These are phyloP conservation scores for Biscogniauxia marginata DNA, from an alignment of 2,329 filamentous ascomycete species.

Conservation along the genomic window DNA sequence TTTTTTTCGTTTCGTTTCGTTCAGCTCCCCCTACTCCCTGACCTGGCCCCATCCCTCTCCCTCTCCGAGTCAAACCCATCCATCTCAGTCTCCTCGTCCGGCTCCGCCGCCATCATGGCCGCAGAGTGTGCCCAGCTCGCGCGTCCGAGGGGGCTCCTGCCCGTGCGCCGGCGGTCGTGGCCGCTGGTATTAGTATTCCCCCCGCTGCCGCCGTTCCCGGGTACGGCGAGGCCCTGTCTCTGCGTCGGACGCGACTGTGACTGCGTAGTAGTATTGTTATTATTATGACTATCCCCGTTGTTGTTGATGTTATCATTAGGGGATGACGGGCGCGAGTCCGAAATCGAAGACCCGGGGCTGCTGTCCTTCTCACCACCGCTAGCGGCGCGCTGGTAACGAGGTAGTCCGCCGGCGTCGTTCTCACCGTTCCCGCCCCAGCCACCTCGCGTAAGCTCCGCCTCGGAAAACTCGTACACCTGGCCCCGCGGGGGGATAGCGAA, in stretches of 20 bases:
- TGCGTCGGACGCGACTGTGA: slow-evolving; percentile 12
- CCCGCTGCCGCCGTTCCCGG: slow-evolving; percentile 27
- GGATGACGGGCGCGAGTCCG: slow-evolving; percentile 8
- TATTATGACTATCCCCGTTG: neutral
- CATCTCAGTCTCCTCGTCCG: slow-evolving; percentile 31
- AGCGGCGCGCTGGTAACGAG: slow-evolving; percentile 11
- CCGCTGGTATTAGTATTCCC: neutral
- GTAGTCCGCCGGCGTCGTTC: slow-evolving; percentile 23
- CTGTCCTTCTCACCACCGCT: slow-evolving; percentile 25
- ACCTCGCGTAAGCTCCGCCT: slow-evolving; percentile 41
- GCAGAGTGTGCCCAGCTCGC: slow-evolving; percentile 34
- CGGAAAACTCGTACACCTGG: slow-evolving; percentile 50
- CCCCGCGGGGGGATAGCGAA: slow-evolving; percentile 39
- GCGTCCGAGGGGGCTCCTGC: slow-evolving; percentile 40
- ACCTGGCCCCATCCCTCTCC: too few relatives aligned
- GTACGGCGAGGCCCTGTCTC: slow-evolving; percentile 22
- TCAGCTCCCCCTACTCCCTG: too few relatives aligned
- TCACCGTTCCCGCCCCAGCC: slow-evolving; percentile 42
- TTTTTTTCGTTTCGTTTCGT: too few relatives aligned
- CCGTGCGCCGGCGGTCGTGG: slow-evolving; percentile 15
- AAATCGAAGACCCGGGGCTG: slow-evolving; percentile 9
- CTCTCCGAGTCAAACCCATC: slow-evolving; percentile 18
- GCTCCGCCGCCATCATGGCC: slow-evolving; percentile 17
- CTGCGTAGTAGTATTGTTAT: too few relatives aligned
- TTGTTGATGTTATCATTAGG: neutral